Evolutionary conservation across 345 rosid species (phyloP), one percentile per base, ranked within the genome.

Genomic region (Stellera chamaejasme): DNA sequence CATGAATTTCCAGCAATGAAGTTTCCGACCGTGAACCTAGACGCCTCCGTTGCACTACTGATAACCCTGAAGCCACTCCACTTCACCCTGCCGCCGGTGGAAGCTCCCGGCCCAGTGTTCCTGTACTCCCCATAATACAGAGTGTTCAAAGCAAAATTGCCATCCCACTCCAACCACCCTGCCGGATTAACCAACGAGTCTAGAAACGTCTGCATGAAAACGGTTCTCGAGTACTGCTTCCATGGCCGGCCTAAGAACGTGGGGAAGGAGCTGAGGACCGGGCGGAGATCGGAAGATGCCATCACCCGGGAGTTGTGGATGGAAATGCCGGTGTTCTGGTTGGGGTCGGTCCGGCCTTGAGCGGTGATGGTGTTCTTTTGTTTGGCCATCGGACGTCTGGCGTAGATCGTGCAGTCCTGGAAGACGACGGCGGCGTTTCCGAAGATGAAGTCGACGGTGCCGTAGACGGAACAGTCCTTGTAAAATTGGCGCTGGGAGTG

Each of bases 341-440:
- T 74, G 11, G 92, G 86, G 65, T 85, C 92, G 42, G 77, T 73
- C 0, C 88, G 81, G 36, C 77, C 86, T 59, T 85, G 92, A 1
- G 92, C 92, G 0, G 92, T 85, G 46, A 85, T 78, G 60, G 77
- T 47, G 44, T 79, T 82, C 44, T 77, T 72, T 69, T 85, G 87
- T 1, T 88, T 88, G 11, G 45, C 56, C 7, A 78, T 60, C 0
- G 95, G 95, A 3, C 69, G 62, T 10, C 91, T 41, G 0, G 64
- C 87, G 1, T 63, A 67, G 12, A 87, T 83, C 42, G 74, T 59
- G 39, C 80, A 87, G 27, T 73, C 82, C 11, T 87, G 95, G 48
- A 87, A 79, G 27, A 87, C 88, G 0, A 78, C 95, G 0, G 95
- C 91, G 6, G 91, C 95, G 32, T 87, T 87, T 6, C 91, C 95